Evolutionary conservation across 2,329 filamentous ascomycete genomes (phyloP), one percentile per base, ranked within the genome.

Genomic region (Ceratocystiopsis minuta): DNA sequence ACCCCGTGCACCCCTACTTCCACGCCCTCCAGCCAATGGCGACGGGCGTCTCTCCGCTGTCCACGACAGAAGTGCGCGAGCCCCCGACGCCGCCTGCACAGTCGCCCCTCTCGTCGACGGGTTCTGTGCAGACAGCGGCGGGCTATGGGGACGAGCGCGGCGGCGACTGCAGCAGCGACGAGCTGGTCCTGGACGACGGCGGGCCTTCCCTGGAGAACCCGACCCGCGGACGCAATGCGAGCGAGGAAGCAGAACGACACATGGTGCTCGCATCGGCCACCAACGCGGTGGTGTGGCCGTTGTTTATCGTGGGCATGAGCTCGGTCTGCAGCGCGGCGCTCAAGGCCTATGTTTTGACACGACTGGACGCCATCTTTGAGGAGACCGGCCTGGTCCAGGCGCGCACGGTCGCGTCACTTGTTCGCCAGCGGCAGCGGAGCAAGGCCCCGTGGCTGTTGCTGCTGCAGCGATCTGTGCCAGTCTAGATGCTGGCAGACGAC

Each of bases 211-310:
- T 67, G 12, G 53, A 63, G 24, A 60, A 66, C 37, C 58, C 62
- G 3, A 60, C 59, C 7, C 55, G 59, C 31, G 57, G 57, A 1
- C 53, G 49, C 15, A 52, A 52, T 33, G 49, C 52, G 14, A 56
- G 57, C 9, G 57, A 59, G 37, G 58, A 61, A 36, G 60, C 62
- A 1, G 60, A 60, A 44, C 57, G 65, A 18, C 66, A 67, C 51
- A 62, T 69, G 61, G 61, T 64, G 5, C 54, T 70, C 7, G 64
- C 62, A 0, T 65, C 64, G 10, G 60, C 64, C 1, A 65, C 64
- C 18, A 65, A 66, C 46, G 62, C 63, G 15, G 58, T 67, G 10
- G 60, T 70, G 34, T 68, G 65, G 65, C 66, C 66, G 5, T 55
- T 70, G 4, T 70, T 66, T 43, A 59, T 63, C 12, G 58, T 65